Conservation (phyloP, 768 basidiomycete species). For the Russula earlei region DNA sequence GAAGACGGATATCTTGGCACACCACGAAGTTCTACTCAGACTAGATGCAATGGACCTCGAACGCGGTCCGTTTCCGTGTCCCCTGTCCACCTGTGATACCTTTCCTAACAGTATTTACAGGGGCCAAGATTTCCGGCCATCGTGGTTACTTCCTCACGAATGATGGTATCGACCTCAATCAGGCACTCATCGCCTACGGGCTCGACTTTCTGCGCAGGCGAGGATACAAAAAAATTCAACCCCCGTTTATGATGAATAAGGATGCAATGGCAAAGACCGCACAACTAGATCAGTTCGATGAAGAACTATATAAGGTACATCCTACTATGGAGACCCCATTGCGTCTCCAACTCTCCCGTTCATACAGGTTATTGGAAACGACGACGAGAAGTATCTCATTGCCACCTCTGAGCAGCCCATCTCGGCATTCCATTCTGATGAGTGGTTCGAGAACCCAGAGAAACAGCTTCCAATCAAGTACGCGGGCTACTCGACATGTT, state of each 20-base stretch:
- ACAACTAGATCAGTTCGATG: conserved; percentile 96
- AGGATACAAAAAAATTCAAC: conserved; percentile 89
- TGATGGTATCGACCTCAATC: conserved; percentile 95
- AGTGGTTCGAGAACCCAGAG: conserved; percentile 94
- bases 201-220: conserved; percentile 81
- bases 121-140: conserved; percentile 89
- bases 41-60: conserved; percentile 97
- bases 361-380: conserved; percentile 66
- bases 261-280: conserved; percentile 97
- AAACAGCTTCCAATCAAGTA: conserved; percentile 88
- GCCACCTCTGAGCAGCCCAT: conserved; percentile 99
- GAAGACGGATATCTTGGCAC: conserved; percentile 77
- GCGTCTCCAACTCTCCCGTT: not conserved
- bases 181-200: conserved; percentile 89
- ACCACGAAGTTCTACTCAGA: conserved; percentile 91
- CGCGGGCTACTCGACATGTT: conserved; percentile 88
- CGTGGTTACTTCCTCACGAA: conserved; percentile 93
- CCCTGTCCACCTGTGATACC: not conserved
- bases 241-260: conserved; percentile 98
- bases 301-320: conserved; percentile 89
- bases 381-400: conserved; percentile 97
- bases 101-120: conserved; percentile 30
- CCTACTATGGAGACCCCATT: not conserved
- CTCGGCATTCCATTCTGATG: conserved; percentile 89
- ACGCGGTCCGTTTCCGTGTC: conserved; percentile 48